Base-by-base conservation (phyloP, 345 rosid species). In the Gossypioides kirkii region DNA sequence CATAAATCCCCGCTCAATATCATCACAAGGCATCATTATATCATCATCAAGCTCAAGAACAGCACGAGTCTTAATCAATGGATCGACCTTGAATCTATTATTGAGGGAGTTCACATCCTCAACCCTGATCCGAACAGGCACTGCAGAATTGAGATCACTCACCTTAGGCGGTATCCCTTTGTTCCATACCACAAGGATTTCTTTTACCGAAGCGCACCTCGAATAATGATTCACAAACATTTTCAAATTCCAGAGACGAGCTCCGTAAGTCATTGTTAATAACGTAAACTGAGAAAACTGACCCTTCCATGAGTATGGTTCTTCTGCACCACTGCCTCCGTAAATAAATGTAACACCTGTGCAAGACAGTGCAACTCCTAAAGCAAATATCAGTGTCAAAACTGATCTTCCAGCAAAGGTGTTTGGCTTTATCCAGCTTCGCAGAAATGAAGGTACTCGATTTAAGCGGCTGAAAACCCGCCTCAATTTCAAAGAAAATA, bases 31-130 rank as follows among this genome's bases (percentile, higher is more conserved):
- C 97, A 95, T 93, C 91, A 95, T 90, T 69, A 95, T 95, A 76
- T 95, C 99, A 25, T 95, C 99, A 11, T 95, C 99, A 52, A 95
- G 96, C 81, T 93, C 97, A 1, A 95, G 97, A 79, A 95, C 92
- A 6, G 87, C 97, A 4, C 93, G 80, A 2, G 97, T 95, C 62
- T 80, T 86, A 4, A 95, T 91, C 60, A 81, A 38, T 0, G 91
- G 80, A 82, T 95, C 99, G 14, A 82, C 74, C 76, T 83, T 89
- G 82, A 95, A 95, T 25, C 98, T 91, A 72, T 95, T 95, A 77
- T 93, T 95, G 12, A 95, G 78, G 0, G 99, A 93, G 66, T 95
- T 95, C 46, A 52, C 66, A 3, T 80, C 78, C 85, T 95, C 96
- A 1, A 86, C 80, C 82, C 99, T 75, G 81, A 93, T 87, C 84